Base-by-base conservation (phyloP, 768 basidiomycete species). In the Kwoniella shandongensis region DNA sequence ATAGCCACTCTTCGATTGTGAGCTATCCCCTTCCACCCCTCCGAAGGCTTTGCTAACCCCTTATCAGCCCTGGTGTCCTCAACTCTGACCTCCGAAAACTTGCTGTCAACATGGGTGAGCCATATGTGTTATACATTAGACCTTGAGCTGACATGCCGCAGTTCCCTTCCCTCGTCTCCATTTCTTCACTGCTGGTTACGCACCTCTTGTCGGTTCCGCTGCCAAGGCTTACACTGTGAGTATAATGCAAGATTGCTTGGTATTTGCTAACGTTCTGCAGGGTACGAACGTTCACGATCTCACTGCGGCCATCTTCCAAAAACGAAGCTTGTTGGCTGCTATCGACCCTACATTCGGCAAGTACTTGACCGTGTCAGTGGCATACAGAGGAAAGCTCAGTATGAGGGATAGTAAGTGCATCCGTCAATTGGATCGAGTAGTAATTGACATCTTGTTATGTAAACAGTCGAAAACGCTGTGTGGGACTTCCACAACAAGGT, bases 131-230 rank as follows among this genome's bases (percentile, higher is more conserved):
- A 38, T 27, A 2, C 8, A 40, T n/a, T 29, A 18, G 20, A 10
- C 13, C 18, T 30, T 4, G 15, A 13, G 45, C 32, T 10, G 32
- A 40, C 25, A 0, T 23, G 47, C 8, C 20, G 0, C 65, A 91
- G 92, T 94, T 76, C 92, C 92, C 15, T 94, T 94, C 89, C 91
- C 91, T 44, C 91, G 93, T 86, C 88, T 99, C 22, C 94, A 99
- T 80, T 98, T 98, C 85, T 98, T 98, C 85, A 89, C 96, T 84
- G 91, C 91, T 56, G 92, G 94, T 58, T 94, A 69, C 60, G 75
- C 75, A 12, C 76, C 75, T 86, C 65, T 73, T 42, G 57, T 63
- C 45, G 51, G 62, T n/a, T 52, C 61, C 2, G 46, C 50, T 25
- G 57, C 65, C 22, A 61, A 44, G 41, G 41, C 57, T 2, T 70